Conservation (phyloP, 257 asterid genomes). For the Solanum chiquidenum region DNA sequence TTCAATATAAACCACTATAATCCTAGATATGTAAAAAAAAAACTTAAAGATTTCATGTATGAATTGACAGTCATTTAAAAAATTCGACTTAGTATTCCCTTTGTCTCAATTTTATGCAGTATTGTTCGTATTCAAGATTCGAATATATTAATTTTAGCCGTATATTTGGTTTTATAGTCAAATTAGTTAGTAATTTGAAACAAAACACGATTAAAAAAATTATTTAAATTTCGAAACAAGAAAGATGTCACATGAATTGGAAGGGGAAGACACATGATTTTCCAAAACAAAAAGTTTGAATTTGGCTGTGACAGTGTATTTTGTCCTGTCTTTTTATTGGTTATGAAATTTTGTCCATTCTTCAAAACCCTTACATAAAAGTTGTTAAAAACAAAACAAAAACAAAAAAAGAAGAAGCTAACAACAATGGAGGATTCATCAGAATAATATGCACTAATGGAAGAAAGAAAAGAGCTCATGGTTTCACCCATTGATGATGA, state of each 20-base stretch:
- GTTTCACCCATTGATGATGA: background rate
- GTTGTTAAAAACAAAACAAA: background rate
- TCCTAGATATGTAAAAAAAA: too few relatives aligned
- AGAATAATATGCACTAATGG: background rate
- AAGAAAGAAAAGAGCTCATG: conserved; percentile 8
- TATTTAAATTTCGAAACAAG: background rate
- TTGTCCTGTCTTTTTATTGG: background rate
- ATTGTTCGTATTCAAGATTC: background rate
- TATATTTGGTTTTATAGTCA: background rate
- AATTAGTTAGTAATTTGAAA: background rate
- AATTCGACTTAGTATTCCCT: background rate
- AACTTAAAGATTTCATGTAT: too few relatives aligned
- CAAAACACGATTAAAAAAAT: too few relatives aligned
- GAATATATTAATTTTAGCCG: background rate
- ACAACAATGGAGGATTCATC: background rate
- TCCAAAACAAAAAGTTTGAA: background rate
- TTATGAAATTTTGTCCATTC: background rate
- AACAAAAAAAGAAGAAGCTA: too few relatives aligned
- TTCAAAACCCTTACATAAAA: background rate
- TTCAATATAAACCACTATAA: too few relatives aligned
- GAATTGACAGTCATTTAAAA: too few relatives aligned
- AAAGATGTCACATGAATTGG: background rate
- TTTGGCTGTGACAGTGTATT: background rate
- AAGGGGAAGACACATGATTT: background rate
- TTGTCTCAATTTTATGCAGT: background rate